Base-by-base conservation (phyloP, 2,329 filamentous ascomycete genomes). In the Diatrype stigma region DNA sequence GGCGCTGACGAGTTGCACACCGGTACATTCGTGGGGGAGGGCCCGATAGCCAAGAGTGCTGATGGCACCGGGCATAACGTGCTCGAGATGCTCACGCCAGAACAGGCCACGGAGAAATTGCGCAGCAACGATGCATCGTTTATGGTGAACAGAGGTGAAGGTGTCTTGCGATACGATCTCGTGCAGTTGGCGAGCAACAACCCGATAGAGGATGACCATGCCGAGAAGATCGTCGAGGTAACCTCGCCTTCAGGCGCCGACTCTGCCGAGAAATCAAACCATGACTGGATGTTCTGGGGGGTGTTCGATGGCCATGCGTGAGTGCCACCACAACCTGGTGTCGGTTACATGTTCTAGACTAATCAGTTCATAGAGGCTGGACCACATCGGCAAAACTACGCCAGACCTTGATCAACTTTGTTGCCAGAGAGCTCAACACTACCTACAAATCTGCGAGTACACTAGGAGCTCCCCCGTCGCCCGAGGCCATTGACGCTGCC, bases 231-330 rank as follows among this genome's bases (percentile, higher is more conserved):
- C 63, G 90, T 99, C 45, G 90, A 97, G 70, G 84, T 96, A 8
- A 87, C 90, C 4, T 79, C 80, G 48, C 80, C 62, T 72, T 80
- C 66, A 71, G 62, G 56, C 32, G 64, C 62, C 22, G 62, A 64
- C 21, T 61, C 67, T 32, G 68, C 78, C 35, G 77, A 26, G 19
- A 28, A 79, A 16, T 58, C 77, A 17, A 84, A 78, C 52, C 89
- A 82, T 55, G 95, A 99, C 70, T 99, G 94, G 94, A 97, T 97
- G 91, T 99, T 99, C 70, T 99, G 95, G 94, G 94, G 92, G 51
- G 92, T 99, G 17, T 99, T 97, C 70, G 94, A 99, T 66, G 94
- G 94, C 0, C 94, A 99, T 71, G 90, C 89, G 90, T 93, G 75
- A 70, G 81, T 80, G 54, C 47, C 30, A n/a, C 8, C 23, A 19